Percentiles rank a stretch among this genome's conserved stretches.
Evolutionary conservation across 805 yeast species (phyloP).

Genomic region (Wickerhamiella brachini): DNA sequence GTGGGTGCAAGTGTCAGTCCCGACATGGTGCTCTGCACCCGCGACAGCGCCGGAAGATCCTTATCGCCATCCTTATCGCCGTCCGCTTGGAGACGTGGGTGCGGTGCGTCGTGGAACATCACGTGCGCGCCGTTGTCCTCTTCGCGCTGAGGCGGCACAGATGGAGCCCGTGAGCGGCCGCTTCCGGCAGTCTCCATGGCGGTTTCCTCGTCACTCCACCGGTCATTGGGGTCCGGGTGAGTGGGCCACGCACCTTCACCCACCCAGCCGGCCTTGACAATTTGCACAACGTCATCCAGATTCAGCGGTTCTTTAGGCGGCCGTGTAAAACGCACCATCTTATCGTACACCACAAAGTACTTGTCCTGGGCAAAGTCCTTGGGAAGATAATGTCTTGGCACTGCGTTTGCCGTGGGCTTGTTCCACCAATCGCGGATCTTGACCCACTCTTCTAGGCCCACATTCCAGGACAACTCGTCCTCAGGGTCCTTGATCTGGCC

Average conservation of each 20-base stretch:
- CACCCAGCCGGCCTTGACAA: conserved; percentile 77
- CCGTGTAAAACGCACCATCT: conserved; percentile 56
- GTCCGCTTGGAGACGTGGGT: conserved; percentile 7
- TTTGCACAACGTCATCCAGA: conserved; percentile 53
- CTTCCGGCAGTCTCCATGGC: conserved; percentile 1
- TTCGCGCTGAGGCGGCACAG: not conserved
- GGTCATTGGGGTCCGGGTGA: conserved; percentile 14
- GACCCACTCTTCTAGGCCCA: conserved; percentile 57
- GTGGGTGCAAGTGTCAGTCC: conserved; percentile 12
- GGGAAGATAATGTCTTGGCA: conserved; percentile 16
- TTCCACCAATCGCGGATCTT: conserved; percentile 56
- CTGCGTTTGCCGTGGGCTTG: conserved; percentile 15
- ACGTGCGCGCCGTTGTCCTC: conserved; percentile 7
- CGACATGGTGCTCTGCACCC: conserved; percentile 12
- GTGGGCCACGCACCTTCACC: conserved; percentile 55
- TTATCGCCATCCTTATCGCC: not conserved
- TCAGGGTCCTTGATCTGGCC: conserved; percentile 12
- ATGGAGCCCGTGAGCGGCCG: not conserved
- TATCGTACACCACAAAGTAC: conserved; percentile 41
- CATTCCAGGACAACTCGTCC: conserved; percentile 30
- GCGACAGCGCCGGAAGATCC: conserved; percentile 12
- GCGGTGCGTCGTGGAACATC: conserved; percentile 13
- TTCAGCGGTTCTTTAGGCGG: conserved; percentile 58
- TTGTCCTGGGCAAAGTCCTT: conserved; percentile 20
- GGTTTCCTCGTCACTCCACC: conserved; percentile 14